These are phyloP conservation scores for Saussurea involucrata DNA, from an alignment of 129 eudicot genomes.

Conservation along the genomic window DNA sequence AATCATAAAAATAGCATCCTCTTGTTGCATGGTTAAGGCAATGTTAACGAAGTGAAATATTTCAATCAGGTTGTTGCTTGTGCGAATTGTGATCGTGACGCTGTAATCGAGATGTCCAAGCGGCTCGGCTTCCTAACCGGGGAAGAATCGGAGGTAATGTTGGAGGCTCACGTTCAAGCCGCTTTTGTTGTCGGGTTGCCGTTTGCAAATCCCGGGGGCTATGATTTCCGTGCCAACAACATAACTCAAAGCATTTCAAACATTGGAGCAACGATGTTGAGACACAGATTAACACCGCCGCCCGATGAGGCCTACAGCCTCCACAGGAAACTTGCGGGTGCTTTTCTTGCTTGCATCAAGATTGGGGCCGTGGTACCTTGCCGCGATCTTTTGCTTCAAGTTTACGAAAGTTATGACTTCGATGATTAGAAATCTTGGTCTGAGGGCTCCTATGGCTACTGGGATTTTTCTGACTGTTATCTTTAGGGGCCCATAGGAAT, in stretches of 20 bases:
- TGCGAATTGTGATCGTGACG: constrained; percentile 63
- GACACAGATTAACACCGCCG: constrained; percentile 94
- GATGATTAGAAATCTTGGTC: constrained; percentile 31
- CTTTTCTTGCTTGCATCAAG: constrained; percentile 92
- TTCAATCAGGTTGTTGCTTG: constrained; percentile 77
- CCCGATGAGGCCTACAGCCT: constrained; percentile 97
- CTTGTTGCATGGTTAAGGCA: background rate
- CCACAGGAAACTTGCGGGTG: constrained; percentile 96
- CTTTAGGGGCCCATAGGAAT: background rate
- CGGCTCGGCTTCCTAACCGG: constrained; percentile 91
- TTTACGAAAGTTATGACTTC: constrained; percentile 56
- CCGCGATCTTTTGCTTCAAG: constrained; percentile 66
- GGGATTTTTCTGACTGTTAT: background rate
- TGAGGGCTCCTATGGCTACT: background rate
- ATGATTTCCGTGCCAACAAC: constrained; percentile 78
- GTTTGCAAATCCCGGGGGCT: constrained; percentile 66
- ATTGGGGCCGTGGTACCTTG: constrained; percentile 92
- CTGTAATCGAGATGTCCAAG: constrained; percentile 73
- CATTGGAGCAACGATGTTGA: constrained; percentile 86
- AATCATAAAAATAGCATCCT: background rate
- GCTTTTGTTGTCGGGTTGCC: constrained; percentile 92
- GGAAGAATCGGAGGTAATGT: constrained; percentile 76
- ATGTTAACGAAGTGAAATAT: background rate
- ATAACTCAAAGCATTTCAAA: constrained; percentile 74
- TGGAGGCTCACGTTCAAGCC: constrained; percentile 94